Evolutionary conservation across 768 basidiomycete species (phyloP).

Genomic region (Candolleomyces eurysporus): DNA sequence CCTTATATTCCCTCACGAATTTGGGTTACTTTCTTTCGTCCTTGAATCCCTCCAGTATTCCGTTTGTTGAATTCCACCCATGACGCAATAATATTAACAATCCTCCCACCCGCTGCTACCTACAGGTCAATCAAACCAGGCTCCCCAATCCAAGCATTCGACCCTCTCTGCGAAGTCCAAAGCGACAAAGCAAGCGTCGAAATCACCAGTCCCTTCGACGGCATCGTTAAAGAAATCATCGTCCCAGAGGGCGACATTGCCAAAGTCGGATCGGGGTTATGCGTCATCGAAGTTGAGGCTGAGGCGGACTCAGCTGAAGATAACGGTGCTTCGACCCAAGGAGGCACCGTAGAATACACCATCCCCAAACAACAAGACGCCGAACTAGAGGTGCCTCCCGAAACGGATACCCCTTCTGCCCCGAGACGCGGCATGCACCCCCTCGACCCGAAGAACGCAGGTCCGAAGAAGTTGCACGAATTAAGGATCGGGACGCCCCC

Average conservation of each 20-base stretch:
- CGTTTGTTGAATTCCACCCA: not conserved
- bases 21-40: not conserved
- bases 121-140: conserved; percentile 62
- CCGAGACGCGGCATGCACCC: conserved; percentile 43
- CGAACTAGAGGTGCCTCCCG: conserved; percentile 1
- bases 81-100: not conserved
- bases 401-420: not conserved
- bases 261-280: conserved; percentile 77
- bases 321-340: conserved; percentile 16
- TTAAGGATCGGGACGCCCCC: not conserved
- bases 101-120: not conserved
- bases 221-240: conserved; percentile 66
- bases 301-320: conserved; percentile 55
- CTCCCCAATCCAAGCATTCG: conserved; percentile 58
- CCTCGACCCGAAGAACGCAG: conserved; percentile 47
- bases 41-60: not conserved
- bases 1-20: not conserved
- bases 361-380: not conserved
- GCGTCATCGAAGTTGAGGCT: conserved; percentile 78
- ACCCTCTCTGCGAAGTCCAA: conserved; percentile 80
- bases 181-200: conserved; percentile 91
- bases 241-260: conserved; percentile 82
- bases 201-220: conserved; percentile 85
- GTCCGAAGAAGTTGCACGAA: not conserved
- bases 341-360: conserved; percentile 12